These are phyloP conservation scores for Hibiscus syriacus DNA, from an alignment of 345 rosid genomes.

Conservation along the genomic window DNA sequence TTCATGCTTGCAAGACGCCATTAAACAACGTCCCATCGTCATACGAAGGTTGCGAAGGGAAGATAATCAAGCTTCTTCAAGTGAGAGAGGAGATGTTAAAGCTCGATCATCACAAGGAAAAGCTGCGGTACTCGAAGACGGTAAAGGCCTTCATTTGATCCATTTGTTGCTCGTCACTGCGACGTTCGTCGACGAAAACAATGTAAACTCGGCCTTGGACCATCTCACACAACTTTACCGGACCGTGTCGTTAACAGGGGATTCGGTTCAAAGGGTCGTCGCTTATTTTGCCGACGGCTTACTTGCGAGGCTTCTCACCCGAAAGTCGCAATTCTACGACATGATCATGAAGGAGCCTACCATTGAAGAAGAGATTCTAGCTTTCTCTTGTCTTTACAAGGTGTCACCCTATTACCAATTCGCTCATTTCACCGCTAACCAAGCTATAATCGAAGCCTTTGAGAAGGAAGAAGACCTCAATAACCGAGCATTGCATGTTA, in stretches of 20 bases:
- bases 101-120: conserved; percentile 19
- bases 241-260: conserved; percentile 42
- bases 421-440: conserved; percentile 75
- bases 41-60: conserved; percentile 32
- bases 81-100: conserved; percentile 52
- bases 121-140: conserved; percentile 20
- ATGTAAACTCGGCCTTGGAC: conserved; percentile 22
- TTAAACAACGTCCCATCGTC: background rate
- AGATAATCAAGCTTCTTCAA: conserved; percentile 42
- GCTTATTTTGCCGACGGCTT: conserved; percentile 62
- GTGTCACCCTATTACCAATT: conserved; percentile 62
- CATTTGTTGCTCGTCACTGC: conserved; percentile 54
- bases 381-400: conserved; percentile 46
- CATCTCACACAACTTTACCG: conserved; percentile 39
- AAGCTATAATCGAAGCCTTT: conserved; percentile 49
- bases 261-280: conserved; percentile 57
- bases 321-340: conserved; percentile 46
- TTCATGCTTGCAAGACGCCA: background rate
- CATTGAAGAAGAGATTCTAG: conserved; percentile 35
- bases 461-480: conserved; percentile 38
- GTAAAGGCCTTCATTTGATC: conserved; percentile 53
- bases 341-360: conserved; percentile 56
- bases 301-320: conserved; percentile 42
- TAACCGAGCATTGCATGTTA: conserved; percentile 42
- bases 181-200: conserved; percentile 40